A percentile compares a stretch with the other conserved stretches of the same genome.
phyloP scores from a whole-genome alignment of 192 early-diverging fungal species.

The Backusella psychrophila region DNA sequence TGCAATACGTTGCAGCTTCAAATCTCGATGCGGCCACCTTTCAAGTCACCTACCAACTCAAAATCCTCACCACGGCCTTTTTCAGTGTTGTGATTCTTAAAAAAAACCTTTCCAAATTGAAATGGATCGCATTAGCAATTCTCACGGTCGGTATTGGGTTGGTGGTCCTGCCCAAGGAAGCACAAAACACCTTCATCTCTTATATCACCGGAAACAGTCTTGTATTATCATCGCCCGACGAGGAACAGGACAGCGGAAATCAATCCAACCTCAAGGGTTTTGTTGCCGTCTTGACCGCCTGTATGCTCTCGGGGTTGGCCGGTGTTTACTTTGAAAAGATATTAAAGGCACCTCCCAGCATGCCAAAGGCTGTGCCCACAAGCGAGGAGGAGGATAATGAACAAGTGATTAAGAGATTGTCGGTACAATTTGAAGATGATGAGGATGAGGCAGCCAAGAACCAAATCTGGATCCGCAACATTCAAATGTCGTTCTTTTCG shows the following conservation, averaged over 20 bases:
- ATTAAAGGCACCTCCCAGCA: conserved; percentile 65
- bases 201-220: conserved; percentile 19
- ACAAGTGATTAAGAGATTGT: not conserved
- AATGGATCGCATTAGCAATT: conserved; percentile 82
- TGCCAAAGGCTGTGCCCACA: conserved; percentile 18
- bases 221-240: not conserved
- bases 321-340: conserved; percentile 99
- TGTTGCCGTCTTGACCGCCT: conserved; percentile 76
- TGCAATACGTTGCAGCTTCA: conserved; percentile 90
- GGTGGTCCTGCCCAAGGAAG: conserved; percentile 48
- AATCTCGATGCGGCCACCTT: conserved; percentile 93
- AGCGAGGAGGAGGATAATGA: conserved; percentile 12
- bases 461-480: conserved; percentile 85
- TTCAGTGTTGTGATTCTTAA: conserved; percentile 86
- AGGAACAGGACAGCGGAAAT: conserved; percentile 21
- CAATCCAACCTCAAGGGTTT: conserved; percentile 42
- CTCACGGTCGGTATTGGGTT: conserved; percentile 88
- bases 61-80: conserved; percentile 97
- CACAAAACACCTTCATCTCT: conserved; percentile 15
- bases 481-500: conserved; percentile 89
- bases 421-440: conserved; percentile 7
- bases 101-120: conserved; percentile 60
- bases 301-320: conserved; percentile 89
- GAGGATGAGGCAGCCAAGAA: conserved; percentile 18
- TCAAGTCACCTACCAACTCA: conserved; percentile 98